Evolutionary conservation across 2,329 filamentous ascomycete species (phyloP).

Genomic region (Colletotrichum acutatum): DNA sequence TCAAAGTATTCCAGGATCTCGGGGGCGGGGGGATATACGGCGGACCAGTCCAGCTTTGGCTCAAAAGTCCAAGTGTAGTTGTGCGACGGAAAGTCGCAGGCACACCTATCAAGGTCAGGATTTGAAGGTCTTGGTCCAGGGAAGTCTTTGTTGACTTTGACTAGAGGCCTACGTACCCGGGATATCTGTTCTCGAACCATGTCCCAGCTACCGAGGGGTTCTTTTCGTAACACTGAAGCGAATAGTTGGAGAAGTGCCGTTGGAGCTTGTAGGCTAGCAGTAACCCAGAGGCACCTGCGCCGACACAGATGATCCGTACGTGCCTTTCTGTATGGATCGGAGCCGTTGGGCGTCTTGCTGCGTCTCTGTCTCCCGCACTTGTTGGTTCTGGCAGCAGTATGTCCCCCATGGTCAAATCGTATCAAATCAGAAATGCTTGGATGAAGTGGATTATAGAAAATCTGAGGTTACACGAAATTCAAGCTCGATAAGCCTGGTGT

Average conservation of each 20-base stretch:
- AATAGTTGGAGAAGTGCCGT: slow-evolving; percentile 54
- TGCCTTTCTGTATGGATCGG: slow-evolving; percentile 30
- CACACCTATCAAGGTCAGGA: slow-evolving; percentile 44
- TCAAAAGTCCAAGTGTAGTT: slow-evolving; percentile 63
- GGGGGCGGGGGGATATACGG: slow-evolving; percentile 52
- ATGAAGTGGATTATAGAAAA: not conserved
- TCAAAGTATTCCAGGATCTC: slow-evolving; percentile 61
- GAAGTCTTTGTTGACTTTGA: not conserved
- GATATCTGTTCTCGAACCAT: slow-evolving; percentile 62
- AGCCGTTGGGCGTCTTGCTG: slow-evolving; percentile 2
- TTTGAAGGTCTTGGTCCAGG: no score
- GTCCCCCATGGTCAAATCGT: slow-evolving; percentile 11
- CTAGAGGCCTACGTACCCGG: slow-evolving; percentile 44
- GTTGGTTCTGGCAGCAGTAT: slow-evolving; percentile 2
- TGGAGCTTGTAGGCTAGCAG: slow-evolving; percentile 60
- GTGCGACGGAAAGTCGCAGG: slow-evolving; percentile 62
- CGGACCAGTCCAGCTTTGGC: slow-evolving; percentile 68
- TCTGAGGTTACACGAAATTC: not conserved
- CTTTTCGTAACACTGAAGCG: slow-evolving; percentile 59
- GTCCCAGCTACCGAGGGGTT: slow-evolving; percentile 65
- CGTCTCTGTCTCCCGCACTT: slow-evolving; percentile 7
- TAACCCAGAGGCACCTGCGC: slow-evolving; percentile 60
- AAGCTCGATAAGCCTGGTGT: no score
- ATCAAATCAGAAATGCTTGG: not conserved
- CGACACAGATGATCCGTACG: slow-evolving; percentile 51